These are phyloP conservation scores for Artemisia tridentata DNA, from an alignment of 129 eudicot species.

Conservation along the genomic window DNA sequence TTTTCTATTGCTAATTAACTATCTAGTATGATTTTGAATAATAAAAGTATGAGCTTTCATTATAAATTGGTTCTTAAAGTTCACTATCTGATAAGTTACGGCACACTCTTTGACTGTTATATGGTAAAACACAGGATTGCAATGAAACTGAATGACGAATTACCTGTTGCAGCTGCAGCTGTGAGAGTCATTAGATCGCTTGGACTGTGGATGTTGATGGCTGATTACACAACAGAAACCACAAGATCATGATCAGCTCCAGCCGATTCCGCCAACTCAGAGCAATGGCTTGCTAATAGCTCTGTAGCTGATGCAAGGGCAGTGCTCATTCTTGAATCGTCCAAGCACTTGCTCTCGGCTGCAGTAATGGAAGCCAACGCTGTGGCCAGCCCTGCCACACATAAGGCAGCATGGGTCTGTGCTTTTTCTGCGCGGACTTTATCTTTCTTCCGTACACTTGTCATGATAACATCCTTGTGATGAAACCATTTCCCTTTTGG, in stretches of 20 bases:
- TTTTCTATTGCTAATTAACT: too few relatives aligned
- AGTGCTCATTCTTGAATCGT: slow-evolving; percentile 52
- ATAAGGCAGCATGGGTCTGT: slow-evolving; percentile 59
- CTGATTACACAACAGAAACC: slow-evolving; percentile 63
- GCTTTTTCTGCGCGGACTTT: slow-evolving; percentile 66
- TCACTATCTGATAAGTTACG: too few relatives aligned
- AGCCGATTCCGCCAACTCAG: slow-evolving; percentile 76
- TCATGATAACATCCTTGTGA: slow-evolving; percentile 16
- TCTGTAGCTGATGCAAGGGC: slow-evolving; percentile 81
- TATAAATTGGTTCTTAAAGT: background rate
- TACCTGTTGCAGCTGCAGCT: slow-evolving; percentile 97
- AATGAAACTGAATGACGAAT: background rate
- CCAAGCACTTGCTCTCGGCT: slow-evolving; percentile 27
- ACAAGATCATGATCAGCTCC: slow-evolving; percentile 63
- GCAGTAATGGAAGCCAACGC: slow-evolving; percentile 72
- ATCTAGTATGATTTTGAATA: too few relatives aligned
- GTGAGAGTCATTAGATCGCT: slow-evolving; percentile 78
- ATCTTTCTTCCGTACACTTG: slow-evolving; percentile 53
- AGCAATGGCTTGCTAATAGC: slow-evolving; percentile 76
- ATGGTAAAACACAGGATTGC: too few relatives aligned
- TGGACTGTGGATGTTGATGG: slow-evolving; percentile 50
- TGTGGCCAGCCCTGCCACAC: slow-evolving; percentile 81
- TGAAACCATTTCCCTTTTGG: slow-evolving; percentile 61
- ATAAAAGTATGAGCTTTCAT: background rate
- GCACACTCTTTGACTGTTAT: background rate